Percentiles rank a stretch among this genome's conserved stretches.
Evolutionary conservation across 306 rosid species (phyloP).

Genomic region (Senna siamea): DNA sequence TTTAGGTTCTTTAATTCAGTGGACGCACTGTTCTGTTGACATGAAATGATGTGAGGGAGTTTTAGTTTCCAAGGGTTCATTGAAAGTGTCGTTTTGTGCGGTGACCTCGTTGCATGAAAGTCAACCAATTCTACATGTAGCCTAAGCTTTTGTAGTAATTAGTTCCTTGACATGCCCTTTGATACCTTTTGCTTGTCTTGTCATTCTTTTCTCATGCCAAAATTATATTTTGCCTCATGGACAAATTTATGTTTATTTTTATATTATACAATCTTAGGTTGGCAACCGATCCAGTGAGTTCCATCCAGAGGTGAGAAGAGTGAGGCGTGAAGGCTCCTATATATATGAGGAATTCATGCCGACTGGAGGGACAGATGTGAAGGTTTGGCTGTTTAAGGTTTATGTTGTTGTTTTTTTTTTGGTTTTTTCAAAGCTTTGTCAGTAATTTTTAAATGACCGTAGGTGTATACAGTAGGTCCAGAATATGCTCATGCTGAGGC

Average conservation of each 20-base stretch:
- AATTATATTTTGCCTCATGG: too few relatives aligned
- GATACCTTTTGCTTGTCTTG: constrained; percentile 24
- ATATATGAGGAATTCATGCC: constrained; percentile 98
- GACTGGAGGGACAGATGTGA: constrained; percentile 99
- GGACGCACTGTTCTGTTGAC: constrained; percentile 28
- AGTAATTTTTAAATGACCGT: constrained; percentile 39
- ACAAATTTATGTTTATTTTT: constrained; percentile 26
- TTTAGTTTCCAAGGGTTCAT: constrained; percentile 31
- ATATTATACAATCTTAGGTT: constrained; percentile 60
- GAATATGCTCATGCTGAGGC: constrained; percentile 99
- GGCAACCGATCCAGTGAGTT: constrained; percentile 99
- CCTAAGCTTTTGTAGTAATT: constrained; percentile 28
- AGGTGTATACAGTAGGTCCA: constrained; percentile 98
- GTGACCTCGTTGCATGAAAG: constrained; percentile 19
- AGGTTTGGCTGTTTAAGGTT: constrained; percentile 61
- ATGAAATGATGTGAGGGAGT: constrained; percentile 30
- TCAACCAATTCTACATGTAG: constrained; percentile 16
- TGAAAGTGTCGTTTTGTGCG: constrained; percentile 27
- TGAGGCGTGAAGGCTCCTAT: constrained; percentile 96
- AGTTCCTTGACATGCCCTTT: constrained; percentile 30
- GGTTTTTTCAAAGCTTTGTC: constrained; percentile 2
- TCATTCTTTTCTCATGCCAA: constrained; percentile 5
- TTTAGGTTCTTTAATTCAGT: constrained; percentile 35
- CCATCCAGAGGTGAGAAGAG: constrained; percentile 93
- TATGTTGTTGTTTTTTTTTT: constrained; percentile 29